Percentiles rank a stretch among this genome's conserved stretches.
Conservation (phyloP, 139 green algal species). For the Tetradesmus lagerheimii region DNA sequence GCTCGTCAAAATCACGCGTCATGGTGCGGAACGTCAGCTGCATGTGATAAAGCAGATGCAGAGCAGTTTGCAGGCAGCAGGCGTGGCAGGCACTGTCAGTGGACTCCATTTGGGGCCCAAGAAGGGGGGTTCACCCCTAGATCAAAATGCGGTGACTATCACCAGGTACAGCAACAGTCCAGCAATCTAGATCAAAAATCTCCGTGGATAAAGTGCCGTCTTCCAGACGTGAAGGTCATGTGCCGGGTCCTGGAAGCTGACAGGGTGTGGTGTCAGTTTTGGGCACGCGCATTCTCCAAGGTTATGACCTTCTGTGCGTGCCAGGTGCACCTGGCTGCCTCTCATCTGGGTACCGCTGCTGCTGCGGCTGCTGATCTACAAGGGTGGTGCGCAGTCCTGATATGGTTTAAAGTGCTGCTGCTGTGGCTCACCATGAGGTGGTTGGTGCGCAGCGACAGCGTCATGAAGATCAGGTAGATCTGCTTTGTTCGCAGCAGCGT, state of each 20-base stretch:
- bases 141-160: too few species aligned
- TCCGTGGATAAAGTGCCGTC: too few species aligned
- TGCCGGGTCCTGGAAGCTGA: too few species aligned
- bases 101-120: too few species aligned
- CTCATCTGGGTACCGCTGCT: not conserved
- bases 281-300: not conserved
- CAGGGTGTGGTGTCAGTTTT: too few species aligned
- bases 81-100: too few species aligned
- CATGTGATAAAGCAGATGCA: not conserved
- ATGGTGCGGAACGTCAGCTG: conserved; percentile 72
- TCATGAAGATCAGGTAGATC: conserved; percentile 41
- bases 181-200: too few species aligned
- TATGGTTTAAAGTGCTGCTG: not conserved
- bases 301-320: not conserved
- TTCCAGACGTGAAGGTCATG: too few species aligned
- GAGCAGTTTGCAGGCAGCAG: not conserved
- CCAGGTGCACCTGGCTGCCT: not conserved
- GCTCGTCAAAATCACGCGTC: conserved; percentile 60
- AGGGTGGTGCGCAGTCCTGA: too few species aligned
- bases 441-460: conserved; percentile 42
- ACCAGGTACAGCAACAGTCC: too few species aligned
- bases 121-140: too few species aligned
- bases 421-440: conserved; percentile 38
- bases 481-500: conserved; percentile 37
- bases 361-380: too few species aligned